Base-by-base conservation (phyloP, 2,329 filamentous ascomycete species). In the Zopfia rhizophila region DNA sequence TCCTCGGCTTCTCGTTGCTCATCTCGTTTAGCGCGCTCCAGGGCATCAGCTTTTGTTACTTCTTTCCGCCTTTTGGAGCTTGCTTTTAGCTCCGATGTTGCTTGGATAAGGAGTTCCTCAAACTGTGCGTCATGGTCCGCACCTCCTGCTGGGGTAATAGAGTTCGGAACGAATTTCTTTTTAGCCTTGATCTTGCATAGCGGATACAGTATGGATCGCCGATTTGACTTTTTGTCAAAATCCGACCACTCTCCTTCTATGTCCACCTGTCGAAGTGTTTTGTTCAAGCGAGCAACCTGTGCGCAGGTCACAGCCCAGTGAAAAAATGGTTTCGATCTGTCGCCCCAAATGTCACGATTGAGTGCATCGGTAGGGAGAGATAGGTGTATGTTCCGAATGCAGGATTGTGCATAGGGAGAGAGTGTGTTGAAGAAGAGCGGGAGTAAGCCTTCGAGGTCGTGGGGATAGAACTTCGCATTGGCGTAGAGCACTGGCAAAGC, bases 271-370 rank as follows among this genome's bases (percentile, higher is more conserved):
- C 27, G 39, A 11, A 63, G 28, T 0, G 47, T 44, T 5, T 33
- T 36, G 14, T 40, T 44, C 2, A 66, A 46, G 10, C 48, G 49
- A 3, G 58, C 57, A 12, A 62, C 30, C 25, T 66, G 61, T 7
- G 61, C 60, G 30, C 63, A 66, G 1, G 60, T 62, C 3, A 65
- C 28, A 2, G 56, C 55, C 63, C 61, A 65, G 23, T 61, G 45
- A 30, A 64, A 57, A 2, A 47, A 45, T 3, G 39, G 28, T 8
- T 38, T 44, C 1, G 42, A 50, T 2, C 40, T 38, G 24, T 54
- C 35, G 18, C 24, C 23, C 3, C 10, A 23, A 23, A 33, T 17
- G 21, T 31, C 27, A 14, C 33, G 43, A 14, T 30, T 8, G 6
- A 33, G 18, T 3, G 25, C 23, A 29, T 48, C 41, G 10, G 16